These are phyloP conservation scores for Nicotiana paniculata DNA, from an alignment of 257 asterid genomes.

Conservation along the genomic window DNA sequence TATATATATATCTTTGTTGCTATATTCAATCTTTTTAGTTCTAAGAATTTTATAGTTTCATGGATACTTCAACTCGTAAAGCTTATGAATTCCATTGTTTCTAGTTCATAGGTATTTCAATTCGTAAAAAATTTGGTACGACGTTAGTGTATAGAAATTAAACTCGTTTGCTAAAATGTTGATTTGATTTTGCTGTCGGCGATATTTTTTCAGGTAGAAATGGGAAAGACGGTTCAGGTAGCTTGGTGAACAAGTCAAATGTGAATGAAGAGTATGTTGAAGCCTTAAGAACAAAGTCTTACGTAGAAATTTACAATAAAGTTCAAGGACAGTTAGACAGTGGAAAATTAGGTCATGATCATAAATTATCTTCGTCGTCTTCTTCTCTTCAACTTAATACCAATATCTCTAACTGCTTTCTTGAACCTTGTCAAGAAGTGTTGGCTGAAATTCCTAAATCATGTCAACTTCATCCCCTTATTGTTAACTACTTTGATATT, in stretches of 20 bases:
- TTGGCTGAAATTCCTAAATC: constrained; percentile 16
- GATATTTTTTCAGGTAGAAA: constrained; percentile 25
- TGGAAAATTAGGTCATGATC: not conserved
- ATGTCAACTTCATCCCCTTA: constrained; percentile 28
- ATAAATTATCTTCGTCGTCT: constrained; percentile 19
- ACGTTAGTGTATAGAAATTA: no score
- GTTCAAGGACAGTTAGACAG: constrained; percentile 31
- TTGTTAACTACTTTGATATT: constrained; percentile 37
- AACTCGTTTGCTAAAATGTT: not conserved
- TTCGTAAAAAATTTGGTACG: no score
- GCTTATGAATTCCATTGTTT: not conserved
- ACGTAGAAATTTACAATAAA: constrained; percentile 43
- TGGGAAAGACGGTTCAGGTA: constrained; percentile 4
- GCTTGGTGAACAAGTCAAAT: constrained; percentile 26
- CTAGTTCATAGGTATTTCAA: no score
- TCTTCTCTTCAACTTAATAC: constrained; percentile 15
- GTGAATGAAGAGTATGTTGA: constrained; percentile 56
- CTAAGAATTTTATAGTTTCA: not conserved
- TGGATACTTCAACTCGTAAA: not conserved
- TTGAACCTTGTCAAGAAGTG: constrained; percentile 37
- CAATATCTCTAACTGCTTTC: not conserved
- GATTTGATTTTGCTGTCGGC: not conserved
- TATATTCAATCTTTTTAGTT: not conserved
- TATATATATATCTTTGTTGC: no score
- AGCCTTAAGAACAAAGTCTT: constrained; percentile 72